Conservation (phyloP, 2,329 filamentous ascomycete species). For the Nannizzia gypsea region DNA sequence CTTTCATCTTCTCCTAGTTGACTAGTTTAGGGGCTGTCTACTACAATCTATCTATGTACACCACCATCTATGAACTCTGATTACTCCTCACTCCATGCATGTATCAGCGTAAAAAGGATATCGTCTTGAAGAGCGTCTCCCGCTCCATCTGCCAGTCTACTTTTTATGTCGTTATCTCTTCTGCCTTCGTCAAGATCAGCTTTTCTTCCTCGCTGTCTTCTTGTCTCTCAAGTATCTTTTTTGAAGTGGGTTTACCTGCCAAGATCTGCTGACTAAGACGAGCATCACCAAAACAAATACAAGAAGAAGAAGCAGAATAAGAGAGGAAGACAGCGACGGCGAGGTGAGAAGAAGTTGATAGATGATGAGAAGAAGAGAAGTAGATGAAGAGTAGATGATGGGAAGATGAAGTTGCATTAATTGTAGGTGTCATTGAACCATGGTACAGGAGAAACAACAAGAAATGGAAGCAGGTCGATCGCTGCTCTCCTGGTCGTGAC, state of each 20-base stretch:
- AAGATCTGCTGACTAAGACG: neutral
- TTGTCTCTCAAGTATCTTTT: neutral
- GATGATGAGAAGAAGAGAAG: neutral
- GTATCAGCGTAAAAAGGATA: neutral
- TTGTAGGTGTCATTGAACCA: neutral
- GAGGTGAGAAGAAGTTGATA: neutral
- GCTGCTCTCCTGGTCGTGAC: neutral
- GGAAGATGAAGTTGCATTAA: neutral
- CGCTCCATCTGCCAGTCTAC: neutral
- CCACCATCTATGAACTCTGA: neutral
- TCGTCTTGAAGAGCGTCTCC: neutral
- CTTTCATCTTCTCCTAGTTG: neutral
- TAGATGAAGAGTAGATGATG: neutral
- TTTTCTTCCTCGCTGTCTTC: neutral
- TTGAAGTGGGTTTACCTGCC: no score
- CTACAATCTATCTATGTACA: neutral
- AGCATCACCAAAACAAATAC: neutral
- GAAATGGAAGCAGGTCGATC: neutral
- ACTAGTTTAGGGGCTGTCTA: no score
- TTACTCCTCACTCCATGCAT: neutral
- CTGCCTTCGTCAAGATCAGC: neutral
- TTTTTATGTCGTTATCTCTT: neutral
- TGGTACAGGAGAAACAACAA: neutral
- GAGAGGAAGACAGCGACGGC: neutral
- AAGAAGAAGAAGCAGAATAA: neutral